Percentiles rank a stretch among this genome's conserved stretches.
These are phyloP conservation scores for Arxiozyma slooffiae DNA, from an alignment of 1,139 yeast species.

Conservation along the genomic window DNA sequence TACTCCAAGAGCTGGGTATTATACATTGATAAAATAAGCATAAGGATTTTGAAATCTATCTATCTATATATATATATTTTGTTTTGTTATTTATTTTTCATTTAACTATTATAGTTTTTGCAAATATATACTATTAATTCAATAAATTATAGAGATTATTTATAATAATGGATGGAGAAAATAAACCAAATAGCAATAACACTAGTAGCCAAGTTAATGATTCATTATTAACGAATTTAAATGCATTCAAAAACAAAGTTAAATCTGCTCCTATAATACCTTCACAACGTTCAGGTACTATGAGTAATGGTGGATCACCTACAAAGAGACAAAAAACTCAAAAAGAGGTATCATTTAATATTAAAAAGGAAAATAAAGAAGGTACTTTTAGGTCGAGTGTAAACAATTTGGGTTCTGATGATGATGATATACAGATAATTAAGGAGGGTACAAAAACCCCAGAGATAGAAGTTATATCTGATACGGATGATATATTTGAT, in stretches of 20 bases:
- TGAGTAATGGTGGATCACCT: constrained; percentile 2
- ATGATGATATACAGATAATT: constrained; percentile 6
- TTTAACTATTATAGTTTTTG: too few species aligned
- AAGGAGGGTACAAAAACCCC: constrained; percentile 5
- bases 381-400: neutral
- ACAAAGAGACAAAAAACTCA: constrained; percentile 1
- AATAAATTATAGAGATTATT: neutral
- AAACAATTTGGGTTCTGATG: neutral
- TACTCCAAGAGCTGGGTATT: too few species aligned
- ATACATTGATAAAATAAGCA: too few species aligned
- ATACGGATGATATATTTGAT: constrained; percentile 16
- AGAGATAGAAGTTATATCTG: constrained; percentile 9
- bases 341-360: constrained; percentile 5
- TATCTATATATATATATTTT: too few species aligned
- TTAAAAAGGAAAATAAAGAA: constrained; percentile 5
- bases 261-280: constrained; percentile 48
- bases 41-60: too few species aligned
- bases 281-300: neutral
- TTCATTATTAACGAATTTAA: constrained; percentile 40
- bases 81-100: too few species aligned
- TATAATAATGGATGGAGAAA: neutral
- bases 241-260: constrained; percentile 51
- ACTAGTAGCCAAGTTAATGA: constrained; percentile 22
- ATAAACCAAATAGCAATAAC: neutral
- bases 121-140: neutral